Base-by-base conservation (phyloP, 2,329 filamentous ascomycete species). In the Fusarium floridanum region DNA sequence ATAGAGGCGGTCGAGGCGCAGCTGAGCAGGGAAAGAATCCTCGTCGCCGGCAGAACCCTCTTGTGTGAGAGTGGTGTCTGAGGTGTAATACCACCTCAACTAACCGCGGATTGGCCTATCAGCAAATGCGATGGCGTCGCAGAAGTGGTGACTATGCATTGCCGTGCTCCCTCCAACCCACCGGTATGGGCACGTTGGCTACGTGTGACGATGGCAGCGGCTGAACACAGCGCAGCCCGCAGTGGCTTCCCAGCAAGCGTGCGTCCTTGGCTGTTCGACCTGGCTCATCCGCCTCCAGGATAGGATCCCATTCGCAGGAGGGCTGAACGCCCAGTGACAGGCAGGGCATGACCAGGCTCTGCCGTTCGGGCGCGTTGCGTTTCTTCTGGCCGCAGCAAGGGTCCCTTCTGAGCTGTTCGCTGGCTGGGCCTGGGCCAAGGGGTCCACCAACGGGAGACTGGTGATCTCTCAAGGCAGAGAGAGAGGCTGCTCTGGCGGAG, bases 121-220 rank as follows among this genome's bases (percentile, higher is more conserved):
- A 64, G 41, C 43, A 64, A 62, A 60, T 39, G 29, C 48, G 64
- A 71, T 75, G 67, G 71, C 62, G 66, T 67, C 55, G 65, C 64
- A 63, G 66, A 50, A 57, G 62, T 61, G 68, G 66, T 70, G 64
- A 70, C 70, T 63, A 71, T 64, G 60, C 37, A 61, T 55, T 61
- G 39, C 32, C 34, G 60, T 48, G 63, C 24, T 36, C 39, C 37
- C 55, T 43, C 55, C 45, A 57, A 61, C 56, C 67, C 61, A 62
- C 70, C 41, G 63, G 50, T 65, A 66, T 61, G 61, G 70, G 48
- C 53, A 55, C 64, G 62, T 64, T 68, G 64, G 71, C 68, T 78
- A 78, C 76, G 76, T 78, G 76, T 76, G 68, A 65, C 73, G 48
- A 76, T 72, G 65, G 65, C 56, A 78, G 56, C 76, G 75, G 75